Evolutionary conservation across 306 rosid genomes (phyloP).

Genomic region (Inga oerstediana): DNA sequence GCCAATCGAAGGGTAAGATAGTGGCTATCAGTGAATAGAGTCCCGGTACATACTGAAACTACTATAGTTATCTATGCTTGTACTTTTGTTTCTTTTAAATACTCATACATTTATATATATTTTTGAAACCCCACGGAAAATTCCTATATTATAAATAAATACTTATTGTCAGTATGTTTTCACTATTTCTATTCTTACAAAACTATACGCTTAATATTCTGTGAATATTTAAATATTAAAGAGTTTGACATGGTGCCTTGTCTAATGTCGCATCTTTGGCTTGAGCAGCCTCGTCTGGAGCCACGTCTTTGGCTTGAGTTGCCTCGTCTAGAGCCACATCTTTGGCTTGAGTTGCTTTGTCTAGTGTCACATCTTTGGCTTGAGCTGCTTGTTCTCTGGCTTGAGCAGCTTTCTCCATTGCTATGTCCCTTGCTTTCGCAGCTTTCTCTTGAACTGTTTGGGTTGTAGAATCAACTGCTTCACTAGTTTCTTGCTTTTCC

Average conservation of each 20-base stretch:
- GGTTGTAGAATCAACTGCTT: constrained; percentile 31
- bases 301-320: not conserved
- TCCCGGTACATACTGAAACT: no score
- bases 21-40: no score
- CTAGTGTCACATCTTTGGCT: not conserved
- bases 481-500: constrained; percentile 43
- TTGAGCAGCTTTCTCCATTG: constrained; percentile 13
- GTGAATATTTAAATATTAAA: no score
- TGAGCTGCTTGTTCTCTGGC: constrained; percentile 5
- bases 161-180: no score
- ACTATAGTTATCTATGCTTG: no score
- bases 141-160: no score
- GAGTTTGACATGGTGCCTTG: not conserved
- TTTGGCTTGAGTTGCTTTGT: constrained; percentile 30
- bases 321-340: constrained; percentile 26
- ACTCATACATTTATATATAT: no score
- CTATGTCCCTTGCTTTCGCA: constrained; percentile 26
- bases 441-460: constrained; percentile 39
- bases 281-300: not conserved
- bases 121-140: no score
- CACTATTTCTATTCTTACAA: no score
- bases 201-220: no score
- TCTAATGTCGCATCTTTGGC: not conserved
- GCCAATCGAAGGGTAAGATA: no score
- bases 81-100: no score